Percentiles rank a stretch among this genome's conserved stretches.
Evolutionary conservation across 768 basidiomycete genomes (phyloP).

Genomic region (Vararia minispora): DNA sequence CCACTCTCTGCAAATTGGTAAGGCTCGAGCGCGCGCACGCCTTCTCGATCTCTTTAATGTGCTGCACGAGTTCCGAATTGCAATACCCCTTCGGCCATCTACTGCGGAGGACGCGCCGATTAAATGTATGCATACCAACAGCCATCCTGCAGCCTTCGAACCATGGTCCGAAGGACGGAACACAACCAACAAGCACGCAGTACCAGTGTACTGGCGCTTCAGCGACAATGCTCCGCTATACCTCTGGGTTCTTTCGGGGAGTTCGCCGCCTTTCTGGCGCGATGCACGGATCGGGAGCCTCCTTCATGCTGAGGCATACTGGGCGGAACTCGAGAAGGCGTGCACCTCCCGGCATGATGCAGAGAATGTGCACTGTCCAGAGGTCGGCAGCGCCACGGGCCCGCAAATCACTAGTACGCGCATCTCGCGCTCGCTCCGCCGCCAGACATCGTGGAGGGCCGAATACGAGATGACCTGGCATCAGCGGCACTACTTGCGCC

Average conservation of each 20-base stretch:
- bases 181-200: slow-evolving; percentile 29
- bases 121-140: slow-evolving; percentile 30
- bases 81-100: slow-evolving; percentile 43
- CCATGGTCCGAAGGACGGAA: slow-evolving; percentile 33
- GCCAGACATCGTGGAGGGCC: slow-evolving; percentile 46
- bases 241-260: slow-evolving; percentile 46
- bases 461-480: slow-evolving; percentile 54
- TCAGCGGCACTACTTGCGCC: slow-evolving; percentile 54
- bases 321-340: slow-evolving; percentile 42
- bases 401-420: slow-evolving; percentile 18
- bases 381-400: slow-evolving; percentile 14
- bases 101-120: slow-evolving; percentile 31
- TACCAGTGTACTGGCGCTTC: slow-evolving; percentile 58
- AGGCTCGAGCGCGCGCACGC: slow-evolving; percentile 45
- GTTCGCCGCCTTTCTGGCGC: slow-evolving; percentile 44
- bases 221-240: slow-evolving; percentile 42
- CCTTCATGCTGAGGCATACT: slow-evolving; percentile 36
- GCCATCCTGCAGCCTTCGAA: slow-evolving; percentile 37
- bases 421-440: slow-evolving; percentile 42
- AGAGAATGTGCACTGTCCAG: slow-evolving; percentile 11
- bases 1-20: slow-evolving; percentile 43
- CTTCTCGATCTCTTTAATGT: slow-evolving; percentile 52
- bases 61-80: slow-evolving; percentile 45
- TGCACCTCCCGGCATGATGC: slow-evolving; percentile 28
- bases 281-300: slow-evolving; percentile 29